phyloP scores from a whole-genome alignment of 2,329 filamentous ascomycete genomes.

The Hymenoscyphus salicellus region DNA sequence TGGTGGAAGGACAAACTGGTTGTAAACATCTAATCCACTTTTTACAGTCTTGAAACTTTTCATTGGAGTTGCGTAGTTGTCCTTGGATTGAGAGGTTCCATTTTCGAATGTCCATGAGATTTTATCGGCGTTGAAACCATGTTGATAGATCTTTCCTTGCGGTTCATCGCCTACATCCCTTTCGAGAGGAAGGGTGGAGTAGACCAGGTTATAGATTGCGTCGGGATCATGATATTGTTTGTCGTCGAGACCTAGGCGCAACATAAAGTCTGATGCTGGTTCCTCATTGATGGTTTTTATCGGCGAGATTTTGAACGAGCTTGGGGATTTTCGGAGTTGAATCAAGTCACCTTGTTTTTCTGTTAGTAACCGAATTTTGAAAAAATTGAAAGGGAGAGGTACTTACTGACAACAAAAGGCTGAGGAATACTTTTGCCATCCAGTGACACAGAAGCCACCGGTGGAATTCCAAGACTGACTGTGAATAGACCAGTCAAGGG shows the following conservation, averaged over 20 bases:
- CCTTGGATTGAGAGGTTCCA: background rate
- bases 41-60: background rate
- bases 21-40: background rate
- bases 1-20: background rate
- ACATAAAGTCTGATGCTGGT: slow-evolving; percentile 46
- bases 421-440: slow-evolving; percentile 56
- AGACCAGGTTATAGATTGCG: slow-evolving; percentile 37
- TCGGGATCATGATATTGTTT: slow-evolving; percentile 38
- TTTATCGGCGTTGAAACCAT: background rate
- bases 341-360: background rate
- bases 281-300: slow-evolving; percentile 54
- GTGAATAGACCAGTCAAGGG: slow-evolving; percentile 44
- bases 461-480: slow-evolving; percentile 38
- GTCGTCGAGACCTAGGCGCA: slow-evolving; percentile 10
- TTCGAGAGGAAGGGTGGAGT: background rate
- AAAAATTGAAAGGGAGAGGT: background rate
- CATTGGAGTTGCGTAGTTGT: background rate
- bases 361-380: background rate
- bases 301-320: slow-evolving; percentile 40
- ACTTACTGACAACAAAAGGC: background rate
- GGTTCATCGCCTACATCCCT: too few relatives aligned
- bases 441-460: slow-evolving; percentile 55
- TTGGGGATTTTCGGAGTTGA: slow-evolving; percentile 5
- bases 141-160: background rate
- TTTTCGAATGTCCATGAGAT: background rate